Percentiles rank a stretch among this genome's conserved stretches.
Conservation (phyloP, 2,329 filamentous ascomycete species). For the Talaromyces pinophilus region DNA sequence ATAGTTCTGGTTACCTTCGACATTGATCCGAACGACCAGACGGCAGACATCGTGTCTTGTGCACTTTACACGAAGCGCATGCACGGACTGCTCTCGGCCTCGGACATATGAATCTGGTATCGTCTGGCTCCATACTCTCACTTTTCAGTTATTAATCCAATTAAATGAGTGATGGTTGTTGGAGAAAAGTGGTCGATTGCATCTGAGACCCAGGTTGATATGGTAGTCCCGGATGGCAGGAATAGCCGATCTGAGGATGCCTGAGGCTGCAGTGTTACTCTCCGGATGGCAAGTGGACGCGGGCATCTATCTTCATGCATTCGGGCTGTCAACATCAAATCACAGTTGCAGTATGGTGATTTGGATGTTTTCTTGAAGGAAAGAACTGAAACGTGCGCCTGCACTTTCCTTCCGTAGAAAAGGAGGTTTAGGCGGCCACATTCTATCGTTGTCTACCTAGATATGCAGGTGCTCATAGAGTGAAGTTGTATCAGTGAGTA, state of each 20-base stretch:
- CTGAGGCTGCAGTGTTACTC: neutral
- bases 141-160: neutral
- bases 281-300: constrained; percentile 20
- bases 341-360: neutral
- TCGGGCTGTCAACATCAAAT: neutral
- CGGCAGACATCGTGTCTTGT: constrained; percentile 22
- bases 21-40: constrained; percentile 13
- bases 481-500: neutral
- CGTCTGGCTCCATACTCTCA: neutral
- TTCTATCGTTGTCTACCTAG: neutral
- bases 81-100: constrained; percentile 19
- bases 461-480: neutral
- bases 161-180: neutral
- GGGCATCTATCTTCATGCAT: neutral
- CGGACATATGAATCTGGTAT: constrained; percentile 16
- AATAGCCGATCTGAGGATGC: neutral
- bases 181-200: neutral
- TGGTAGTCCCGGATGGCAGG: constrained; percentile 10
- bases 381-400: neutral
- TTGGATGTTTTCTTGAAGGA: no score
- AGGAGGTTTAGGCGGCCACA: neutral
- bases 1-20: constrained; percentile 18
- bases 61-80: constrained; percentile 17
- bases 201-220: neutral
- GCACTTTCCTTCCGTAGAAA: neutral